phyloP scores from a whole-genome alignment of 176 grass and related monocot species.

The Chloris gayana region DNA sequence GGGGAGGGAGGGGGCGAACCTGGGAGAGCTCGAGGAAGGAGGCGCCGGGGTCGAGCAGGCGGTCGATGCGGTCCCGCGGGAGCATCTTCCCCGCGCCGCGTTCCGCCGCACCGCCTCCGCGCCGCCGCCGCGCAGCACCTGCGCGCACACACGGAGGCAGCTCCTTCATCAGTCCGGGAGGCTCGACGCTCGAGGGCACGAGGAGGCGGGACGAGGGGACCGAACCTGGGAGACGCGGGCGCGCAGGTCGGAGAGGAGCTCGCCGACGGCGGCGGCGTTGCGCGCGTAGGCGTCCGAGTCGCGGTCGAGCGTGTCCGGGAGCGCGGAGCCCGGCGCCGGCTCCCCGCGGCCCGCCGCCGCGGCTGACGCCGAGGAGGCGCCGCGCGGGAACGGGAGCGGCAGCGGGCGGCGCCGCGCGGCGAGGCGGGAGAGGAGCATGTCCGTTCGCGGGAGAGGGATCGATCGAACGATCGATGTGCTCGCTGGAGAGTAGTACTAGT shows the following conservation, averaged over 20 bases:
- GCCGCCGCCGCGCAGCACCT: slow-evolving; percentile 86
- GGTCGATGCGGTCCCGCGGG: slow-evolving; percentile 83
- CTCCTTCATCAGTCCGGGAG: background rate
- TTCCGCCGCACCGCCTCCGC: slow-evolving; percentile 81
- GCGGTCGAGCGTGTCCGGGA: slow-evolving; percentile 68
- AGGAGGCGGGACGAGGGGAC: too few species aligned
- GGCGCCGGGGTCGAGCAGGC: slow-evolving; percentile 75
- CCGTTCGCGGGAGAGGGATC: background rate
- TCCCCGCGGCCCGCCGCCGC: slow-evolving; percentile 14
- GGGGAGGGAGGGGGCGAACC: slow-evolving; percentile 32
- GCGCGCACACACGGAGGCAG: background rate
- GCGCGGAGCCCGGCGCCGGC: slow-evolving; percentile 38
- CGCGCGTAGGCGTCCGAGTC: slow-evolving; percentile 55
- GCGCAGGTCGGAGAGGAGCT: slow-evolving; percentile 73
- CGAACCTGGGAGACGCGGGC: slow-evolving; percentile 59
- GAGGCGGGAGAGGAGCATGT: slow-evolving; percentile 45
- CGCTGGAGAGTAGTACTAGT: background rate
- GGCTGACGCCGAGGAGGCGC: background rate
- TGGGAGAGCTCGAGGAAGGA: slow-evolving; percentile 98
- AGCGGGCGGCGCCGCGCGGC: slow-evolving; percentile 32
- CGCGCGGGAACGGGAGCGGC: background rate
- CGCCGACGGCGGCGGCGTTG: slow-evolving; percentile 64
- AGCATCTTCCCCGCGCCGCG: slow-evolving; percentile 71
- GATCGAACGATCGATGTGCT: background rate
- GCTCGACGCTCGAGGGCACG: too few species aligned